Conservation (phyloP, 2,329 filamentous ascomycete species). For the Thermoascus crustaceus region DNA sequence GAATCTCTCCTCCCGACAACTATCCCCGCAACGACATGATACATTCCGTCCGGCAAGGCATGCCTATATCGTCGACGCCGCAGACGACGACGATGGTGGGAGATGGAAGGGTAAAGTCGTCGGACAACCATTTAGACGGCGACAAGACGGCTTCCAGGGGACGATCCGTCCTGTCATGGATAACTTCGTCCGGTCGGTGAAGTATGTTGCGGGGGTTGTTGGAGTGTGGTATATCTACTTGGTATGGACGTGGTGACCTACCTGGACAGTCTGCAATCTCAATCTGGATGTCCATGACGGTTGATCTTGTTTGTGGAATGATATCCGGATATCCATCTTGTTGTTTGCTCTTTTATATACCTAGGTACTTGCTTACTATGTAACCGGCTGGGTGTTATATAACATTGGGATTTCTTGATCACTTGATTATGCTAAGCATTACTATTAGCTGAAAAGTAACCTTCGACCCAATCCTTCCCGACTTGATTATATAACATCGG, state of each 20-base stretch:
- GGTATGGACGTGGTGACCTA: slow-evolving; percentile 55
- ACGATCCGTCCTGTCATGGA: slow-evolving; percentile 38
- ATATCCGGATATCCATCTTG: too few relatives aligned
- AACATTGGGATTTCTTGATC: too few relatives aligned
- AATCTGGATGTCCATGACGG: too few relatives aligned
- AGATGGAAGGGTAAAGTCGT: slow-evolving; percentile 30
- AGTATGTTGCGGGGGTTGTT: slow-evolving; percentile 57
- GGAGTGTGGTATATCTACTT: slow-evolving; percentile 60
- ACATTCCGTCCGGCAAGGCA: slow-evolving; percentile 5
- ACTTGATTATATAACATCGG: too few relatives aligned
- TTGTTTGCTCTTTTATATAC: too few relatives aligned
- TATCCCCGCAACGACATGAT: slow-evolving; percentile 5
- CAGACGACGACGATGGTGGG: slow-evolving; percentile 4
- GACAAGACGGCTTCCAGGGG: slow-evolving; percentile 23
- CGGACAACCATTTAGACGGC: slow-evolving; percentile 13
- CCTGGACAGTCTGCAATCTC: too few relatives aligned
- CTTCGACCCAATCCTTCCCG: too few relatives aligned
- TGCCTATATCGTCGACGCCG: slow-evolving; percentile 4
- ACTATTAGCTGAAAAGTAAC: too few relatives aligned
- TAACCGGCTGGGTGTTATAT: too few relatives aligned
- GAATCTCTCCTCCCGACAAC: slow-evolving; percentile 4
- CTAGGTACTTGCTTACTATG: too few relatives aligned
- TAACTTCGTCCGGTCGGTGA: slow-evolving; percentile 56
- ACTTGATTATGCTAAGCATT: too few relatives aligned
- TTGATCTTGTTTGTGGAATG: too few relatives aligned